phyloP scores from a whole-genome alignment of 2,329 filamentous ascomycete genomes.

The Ceratocystis diversiconidia region DNA sequence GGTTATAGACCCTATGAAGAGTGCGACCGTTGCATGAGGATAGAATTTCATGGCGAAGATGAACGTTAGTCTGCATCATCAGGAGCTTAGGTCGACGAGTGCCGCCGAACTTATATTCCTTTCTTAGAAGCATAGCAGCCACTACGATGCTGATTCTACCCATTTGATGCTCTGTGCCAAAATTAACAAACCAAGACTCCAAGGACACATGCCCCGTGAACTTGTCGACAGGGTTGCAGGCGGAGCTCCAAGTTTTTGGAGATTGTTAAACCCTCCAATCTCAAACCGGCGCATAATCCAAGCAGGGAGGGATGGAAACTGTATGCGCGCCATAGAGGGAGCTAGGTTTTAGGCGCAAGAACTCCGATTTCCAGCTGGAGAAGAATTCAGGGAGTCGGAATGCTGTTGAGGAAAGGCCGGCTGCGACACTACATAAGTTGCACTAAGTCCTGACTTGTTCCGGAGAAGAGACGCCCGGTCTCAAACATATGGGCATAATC shows the following conservation, averaged over 20 bases:
- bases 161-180: too few species aligned
- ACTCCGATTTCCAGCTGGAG: too few species aligned
- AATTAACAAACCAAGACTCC: background rate
- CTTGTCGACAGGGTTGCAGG: background rate
- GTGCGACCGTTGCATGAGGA: background rate
- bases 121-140: background rate
- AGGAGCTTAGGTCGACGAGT: background rate
- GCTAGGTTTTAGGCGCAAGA: background rate
- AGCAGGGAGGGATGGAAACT: background rate
- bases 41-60: background rate
- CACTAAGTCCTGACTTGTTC: too few species aligned
- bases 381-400: too few species aligned
- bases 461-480: too few species aligned
- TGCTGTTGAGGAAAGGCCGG: too few species aligned
- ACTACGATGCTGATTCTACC: background rate
- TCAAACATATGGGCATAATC: too few species aligned
- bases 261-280: background rate
- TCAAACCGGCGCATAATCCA: background rate
- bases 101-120: too few species aligned
- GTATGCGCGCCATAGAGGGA: slow-evolving; percentile 1
- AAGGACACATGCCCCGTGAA: background rate
- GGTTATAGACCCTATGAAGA: background rate
- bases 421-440: too few species aligned
- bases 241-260: background rate
- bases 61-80: too few species aligned